Base-by-base conservation (phyloP, 139 green algal species). In the Pycnococcus provasolii region DNA sequence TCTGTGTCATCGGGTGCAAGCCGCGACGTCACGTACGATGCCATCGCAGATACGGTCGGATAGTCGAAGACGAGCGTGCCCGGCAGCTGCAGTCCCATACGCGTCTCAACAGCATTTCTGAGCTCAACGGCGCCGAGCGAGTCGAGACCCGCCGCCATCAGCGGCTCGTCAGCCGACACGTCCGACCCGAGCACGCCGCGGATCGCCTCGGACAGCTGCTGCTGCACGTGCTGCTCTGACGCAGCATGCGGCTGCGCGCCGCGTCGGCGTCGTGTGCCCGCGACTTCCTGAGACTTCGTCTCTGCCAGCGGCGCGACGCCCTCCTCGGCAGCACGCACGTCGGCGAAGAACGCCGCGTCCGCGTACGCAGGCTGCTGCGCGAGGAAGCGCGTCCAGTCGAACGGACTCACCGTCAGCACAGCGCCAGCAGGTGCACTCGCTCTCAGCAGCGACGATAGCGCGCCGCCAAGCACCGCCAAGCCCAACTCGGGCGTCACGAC, bases 21-120 rank as follows among this genome's bases (percentile, higher is more conserved):
- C 26, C 26, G 26, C 11, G 11, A 37, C 50, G 11, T 11, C 50
- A 55, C 50, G 13, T 55, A 55, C 50, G 11, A 11, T 13, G 13
- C 50, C 5, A 68, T 42, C 4, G 62, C 62, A n/a, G 45, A 37
- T 4, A 13, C 39, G 4, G 41, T 58, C 6, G 72, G 72, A 53
- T 74, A 78, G 60, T 78, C 66, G 66, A 78, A 78, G n/a, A 78
- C 44, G 9, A 78, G 39, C 2, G 72, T 78, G 11, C 15, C 60
- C 2, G 72, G 67, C 39, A 73, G 59, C 4, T 55, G 11, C 46
- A 88, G 40, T 41, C 37, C 39, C 13, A 51, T 44, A 13, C 37
- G 52, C 37, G 15, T 2, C 40, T 74, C 57, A 6, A 79, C 39
- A 2, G 59, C 40, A 26, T 68, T 72, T 39, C 37, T n/a, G 42